These are phyloP conservation scores for Pulveroboletus sp. DNA, from an alignment of 768 basidiomycete species.

Conservation along the genomic window DNA sequence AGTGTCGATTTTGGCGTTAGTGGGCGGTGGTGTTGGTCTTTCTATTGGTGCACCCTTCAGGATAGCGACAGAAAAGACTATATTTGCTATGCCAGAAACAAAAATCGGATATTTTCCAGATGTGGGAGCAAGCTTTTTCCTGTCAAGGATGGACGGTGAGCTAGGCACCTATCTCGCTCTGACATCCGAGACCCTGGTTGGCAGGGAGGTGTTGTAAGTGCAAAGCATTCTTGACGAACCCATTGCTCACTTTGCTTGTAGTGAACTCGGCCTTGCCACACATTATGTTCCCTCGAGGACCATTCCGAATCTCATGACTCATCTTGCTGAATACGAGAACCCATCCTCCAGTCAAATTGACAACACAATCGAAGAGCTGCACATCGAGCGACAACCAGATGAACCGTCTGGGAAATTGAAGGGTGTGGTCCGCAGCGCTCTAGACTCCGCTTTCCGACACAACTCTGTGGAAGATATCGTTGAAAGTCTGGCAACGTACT, in stretches of 20 bases:
- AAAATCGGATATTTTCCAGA: conserved; percentile 90
- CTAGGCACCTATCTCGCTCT: conserved; percentile 93
- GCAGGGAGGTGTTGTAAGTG: conserved; percentile 84
- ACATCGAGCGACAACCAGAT: conserved; percentile 54
- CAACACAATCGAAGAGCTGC: conserved; percentile 63
- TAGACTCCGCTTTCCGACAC: conserved; percentile 79
- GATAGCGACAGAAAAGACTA: conserved; percentile 89
- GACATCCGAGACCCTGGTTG: conserved; percentile 69
- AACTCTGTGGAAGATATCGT: conserved; percentile 72
- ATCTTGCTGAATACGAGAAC: conserved; percentile 48
- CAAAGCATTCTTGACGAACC: conserved; percentile 2
- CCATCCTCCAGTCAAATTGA: conserved; percentile 52
- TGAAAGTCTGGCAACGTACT: conserved; percentile 44
- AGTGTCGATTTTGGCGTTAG: conserved; percentile 37
- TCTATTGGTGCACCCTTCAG: conserved; percentile 82
- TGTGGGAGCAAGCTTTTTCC: conserved; percentile 88
- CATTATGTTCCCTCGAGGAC: conserved; percentile 84
- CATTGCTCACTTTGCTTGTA: conserved; percentile 31
- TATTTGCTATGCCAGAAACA: conserved; percentile 96
- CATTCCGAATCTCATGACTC: conserved; percentile 66
- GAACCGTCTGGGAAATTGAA: conserved; percentile 53
- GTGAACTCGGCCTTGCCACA: conserved; percentile 91
- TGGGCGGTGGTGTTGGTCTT: conserved; percentile 96
- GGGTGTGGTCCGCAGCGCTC: conserved; percentile 65
- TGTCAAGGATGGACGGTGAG: conserved; percentile 87